phyloP scores from a whole-genome alignment of 352 stramenopile species.

The Hyphochytrium catenoides region DNA sequence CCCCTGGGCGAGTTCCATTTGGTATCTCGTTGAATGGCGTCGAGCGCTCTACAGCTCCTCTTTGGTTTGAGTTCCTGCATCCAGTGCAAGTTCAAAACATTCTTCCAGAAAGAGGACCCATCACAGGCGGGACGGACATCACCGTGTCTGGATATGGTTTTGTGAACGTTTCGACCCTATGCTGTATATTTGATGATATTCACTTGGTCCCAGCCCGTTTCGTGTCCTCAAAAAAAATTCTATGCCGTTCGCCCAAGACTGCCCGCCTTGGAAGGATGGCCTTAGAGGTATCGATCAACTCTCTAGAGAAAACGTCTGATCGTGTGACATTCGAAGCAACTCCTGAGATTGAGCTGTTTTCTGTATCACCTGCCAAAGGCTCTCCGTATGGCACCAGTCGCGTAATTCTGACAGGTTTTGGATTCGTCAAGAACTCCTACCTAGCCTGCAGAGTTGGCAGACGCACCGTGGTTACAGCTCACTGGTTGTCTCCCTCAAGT shows the following conservation, averaged over 20 bases:
- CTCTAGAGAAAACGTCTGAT: conserved; percentile 16
- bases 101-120: conserved; percentile 5
- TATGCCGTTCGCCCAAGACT: conserved; percentile 3
- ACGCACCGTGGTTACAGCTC: background rate
- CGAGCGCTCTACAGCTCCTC: conserved; percentile 17
- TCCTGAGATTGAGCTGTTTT: background rate
- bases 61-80: conserved; percentile 1
- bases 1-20: conserved; percentile 3
- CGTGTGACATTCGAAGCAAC: conserved; percentile 11
- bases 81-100: conserved; percentile 7
- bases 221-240: conserved; percentile 8
- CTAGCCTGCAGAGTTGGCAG: background rate
- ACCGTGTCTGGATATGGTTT: conserved; percentile 9
- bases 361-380: conserved; percentile 9
- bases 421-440: conserved; percentile 3
- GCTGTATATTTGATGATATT: conserved; percentile 11
- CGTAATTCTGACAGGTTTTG: background rate
- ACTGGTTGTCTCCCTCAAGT: background rate
- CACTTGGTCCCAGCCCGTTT: background rate
- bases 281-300: conserved; percentile 3
- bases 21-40: conserved; percentile 32
- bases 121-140: conserved; percentile 9
- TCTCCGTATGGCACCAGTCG: conserved; percentile 2
- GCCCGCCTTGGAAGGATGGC: background rate
- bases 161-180: conserved; percentile 5